Base-by-base conservation (phyloP, 208 protist genomes). In the Endotrypanum monterogeii region DNA sequence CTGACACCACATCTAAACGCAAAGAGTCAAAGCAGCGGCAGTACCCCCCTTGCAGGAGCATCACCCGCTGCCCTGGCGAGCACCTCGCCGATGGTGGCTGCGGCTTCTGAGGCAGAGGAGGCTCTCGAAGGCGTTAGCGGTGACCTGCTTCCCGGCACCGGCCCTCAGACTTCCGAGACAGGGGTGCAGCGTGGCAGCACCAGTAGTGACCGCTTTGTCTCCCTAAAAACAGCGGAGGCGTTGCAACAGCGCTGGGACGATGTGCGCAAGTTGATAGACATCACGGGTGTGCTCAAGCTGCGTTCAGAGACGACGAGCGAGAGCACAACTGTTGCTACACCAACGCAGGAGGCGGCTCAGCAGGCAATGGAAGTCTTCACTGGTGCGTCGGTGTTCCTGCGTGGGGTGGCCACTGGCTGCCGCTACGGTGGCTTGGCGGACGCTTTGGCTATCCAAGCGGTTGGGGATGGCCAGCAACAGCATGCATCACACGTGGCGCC, bases 351-450 rank as follows among this genome's bases (percentile, higher is more conserved):
- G 44, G 58, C 74, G 39, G 61, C 67, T 39, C 82, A 86, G 74
- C 60, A 58, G 35, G 70, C 61, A 50, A 84, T 94, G 92, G 89
- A 96, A 78, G 89, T 94, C 2, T 94, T 96, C 75, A 96, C 92
- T 2, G 92, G 89, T 9, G 79, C 83, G 48, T 82, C 85, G n/a
- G 89, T 88, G 28, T 91, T 92, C 56, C 74, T 96, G 44, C 92
- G 90, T 46, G 85, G 80, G 5, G 73, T 89, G 44, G 89, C 89
- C 30, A 96, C 85, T 3, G 87, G 87, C 14, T 78, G 75, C 57
- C 88, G 83, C 62, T 96, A 94, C 76, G 81, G 80, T 20, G 50
- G 56, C 52, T 23, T 80, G 32, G 87, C 73, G 39, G 77, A 77
- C 16, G 88, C 82, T 4, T 46, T 89, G 28, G 57, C 84, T 0